phyloP scores from a whole-genome alignment of 352 stramenopile species.

The Pythium sukuiense region DNA sequence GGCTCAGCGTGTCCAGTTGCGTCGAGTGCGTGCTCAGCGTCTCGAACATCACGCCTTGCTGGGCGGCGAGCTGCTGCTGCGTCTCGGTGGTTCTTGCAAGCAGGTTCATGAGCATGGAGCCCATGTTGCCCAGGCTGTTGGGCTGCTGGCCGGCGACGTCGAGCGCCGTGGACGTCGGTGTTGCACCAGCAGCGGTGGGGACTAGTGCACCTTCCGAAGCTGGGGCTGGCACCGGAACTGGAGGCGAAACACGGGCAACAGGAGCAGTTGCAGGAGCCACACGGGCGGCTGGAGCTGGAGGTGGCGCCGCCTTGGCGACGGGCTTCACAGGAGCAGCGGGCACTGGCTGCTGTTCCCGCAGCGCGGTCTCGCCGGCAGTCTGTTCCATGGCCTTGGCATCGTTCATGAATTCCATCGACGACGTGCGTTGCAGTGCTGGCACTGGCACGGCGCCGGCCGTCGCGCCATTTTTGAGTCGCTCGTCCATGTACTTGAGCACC shows the following conservation, averaged over 20 bases:
- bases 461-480: slow-evolving; percentile 56
- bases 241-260: background rate
- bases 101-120: slow-evolving; percentile 88
- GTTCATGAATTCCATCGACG: slow-evolving; percentile 33
- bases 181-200: slow-evolving; percentile 36
- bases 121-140: slow-evolving; percentile 79
- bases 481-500: slow-evolving; percentile 88
- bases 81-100: slow-evolving; percentile 82
- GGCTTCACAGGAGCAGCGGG: slow-evolving; percentile 26
- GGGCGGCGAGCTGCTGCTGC: slow-evolving; percentile 81
- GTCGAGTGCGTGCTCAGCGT: slow-evolving; percentile 81
- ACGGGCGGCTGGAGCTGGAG: slow-evolving; percentile 20
- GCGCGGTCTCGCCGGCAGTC: slow-evolving; percentile 54
- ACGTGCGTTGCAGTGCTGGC: slow-evolving; percentile 30
- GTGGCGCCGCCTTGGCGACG: slow-evolving; percentile 32
- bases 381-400: slow-evolving; percentile 39
- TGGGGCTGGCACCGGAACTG: slow-evolving; percentile 21
- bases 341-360: slow-evolving; percentile 44
- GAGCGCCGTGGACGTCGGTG: slow-evolving; percentile 57
- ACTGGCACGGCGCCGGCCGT: background rate
- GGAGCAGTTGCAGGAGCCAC: slow-evolving; percentile 7
- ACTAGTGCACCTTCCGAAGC: slow-evolving; percentile 36
- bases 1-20: slow-evolving; percentile 71
- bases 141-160: slow-evolving; percentile 64
- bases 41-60: slow-evolving; percentile 88